These are phyloP conservation scores for Kondoa subrosea DNA, from an alignment of 768 basidiomycete genomes.

Conservation along the genomic window DNA sequence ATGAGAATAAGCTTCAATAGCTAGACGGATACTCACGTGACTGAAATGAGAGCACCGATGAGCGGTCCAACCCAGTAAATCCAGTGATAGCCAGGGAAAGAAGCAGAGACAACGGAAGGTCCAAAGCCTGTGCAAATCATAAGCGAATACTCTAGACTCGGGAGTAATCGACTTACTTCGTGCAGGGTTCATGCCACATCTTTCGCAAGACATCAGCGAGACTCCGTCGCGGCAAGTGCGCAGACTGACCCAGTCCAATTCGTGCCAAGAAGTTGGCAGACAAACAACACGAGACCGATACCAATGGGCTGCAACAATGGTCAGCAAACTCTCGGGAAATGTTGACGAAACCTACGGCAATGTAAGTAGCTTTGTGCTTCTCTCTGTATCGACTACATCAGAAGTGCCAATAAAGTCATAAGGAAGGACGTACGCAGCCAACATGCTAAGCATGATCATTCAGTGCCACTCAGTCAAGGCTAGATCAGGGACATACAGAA, in stretches of 20 bases:
- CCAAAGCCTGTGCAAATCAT: slow-evolving; percentile 8
- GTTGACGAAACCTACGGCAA: slow-evolving; percentile 24
- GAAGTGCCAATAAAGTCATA: slow-evolving; percentile 2
- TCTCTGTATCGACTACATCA: too few species aligned
- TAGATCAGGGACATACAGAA: too few species aligned
- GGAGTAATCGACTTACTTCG: slow-evolving; percentile 1
- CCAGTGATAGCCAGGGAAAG: slow-evolving; percentile 22
- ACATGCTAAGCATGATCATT: too few species aligned
- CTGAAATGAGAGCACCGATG: slow-evolving; percentile 16
- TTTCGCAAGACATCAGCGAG: not conserved
- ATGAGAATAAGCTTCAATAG: not conserved
- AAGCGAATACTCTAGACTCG: not conserved
- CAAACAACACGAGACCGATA: slow-evolving; percentile 29
- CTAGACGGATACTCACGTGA: slow-evolving; percentile 11
- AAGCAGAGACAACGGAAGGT: slow-evolving; percentile 14
- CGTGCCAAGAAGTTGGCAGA: slow-evolving; percentile 23
- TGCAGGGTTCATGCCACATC: slow-evolving; percentile 5
- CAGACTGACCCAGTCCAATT: slow-evolving; percentile 18
- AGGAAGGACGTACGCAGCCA: slow-evolving; percentile 19
- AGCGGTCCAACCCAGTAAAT: slow-evolving; percentile 18
- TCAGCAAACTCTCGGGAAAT: not conserved
- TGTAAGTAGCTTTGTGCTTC: slow-evolving; percentile 35
- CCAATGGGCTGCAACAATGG: slow-evolving; percentile 30
- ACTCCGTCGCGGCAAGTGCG: not conserved
- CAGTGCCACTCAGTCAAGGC: too few species aligned